These are phyloP conservation scores for Balansia obtecta DNA, from an alignment of 2,329 filamentous ascomycete genomes.

Conservation along the genomic window DNA sequence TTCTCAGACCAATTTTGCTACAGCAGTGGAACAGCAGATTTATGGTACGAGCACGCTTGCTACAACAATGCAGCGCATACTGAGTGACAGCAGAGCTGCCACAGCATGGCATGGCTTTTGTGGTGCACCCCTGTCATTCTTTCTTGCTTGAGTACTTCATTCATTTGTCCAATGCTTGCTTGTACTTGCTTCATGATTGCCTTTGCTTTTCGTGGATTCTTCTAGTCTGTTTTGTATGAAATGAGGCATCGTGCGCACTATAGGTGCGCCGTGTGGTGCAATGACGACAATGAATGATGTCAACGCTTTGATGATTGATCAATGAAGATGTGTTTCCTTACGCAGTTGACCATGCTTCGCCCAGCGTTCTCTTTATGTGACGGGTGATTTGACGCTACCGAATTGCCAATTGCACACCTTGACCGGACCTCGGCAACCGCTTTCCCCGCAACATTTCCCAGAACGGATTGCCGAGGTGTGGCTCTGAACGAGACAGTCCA, in stretches of 20 bases:
- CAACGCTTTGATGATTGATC: background rate
- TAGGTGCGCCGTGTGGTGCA: background rate
- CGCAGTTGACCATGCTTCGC: too few relatives aligned
- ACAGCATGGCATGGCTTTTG: background rate
- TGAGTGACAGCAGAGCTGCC: background rate
- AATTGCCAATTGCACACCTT: too few relatives aligned
- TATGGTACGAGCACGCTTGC: background rate
- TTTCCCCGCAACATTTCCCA: too few relatives aligned
- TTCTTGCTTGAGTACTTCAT: background rate
- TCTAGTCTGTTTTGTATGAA: background rate
- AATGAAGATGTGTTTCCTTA: background rate
- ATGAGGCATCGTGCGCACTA: background rate
- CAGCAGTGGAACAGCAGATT: conserved; percentile 1
- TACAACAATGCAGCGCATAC: background rate
- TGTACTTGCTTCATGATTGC: background rate
- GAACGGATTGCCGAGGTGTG: too few relatives aligned
- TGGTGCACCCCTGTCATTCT: background rate
- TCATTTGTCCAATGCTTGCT: background rate
- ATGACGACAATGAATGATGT: background rate
- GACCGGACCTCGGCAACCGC: too few relatives aligned
- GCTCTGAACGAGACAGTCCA: too few relatives aligned
- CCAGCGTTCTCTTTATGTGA: too few relatives aligned
- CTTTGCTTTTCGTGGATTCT: background rate
- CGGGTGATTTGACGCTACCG: too few relatives aligned
- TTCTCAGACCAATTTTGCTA: background rate